A percentile compares a stretch with the other conserved stretches of the same genome.
phyloP scores from a whole-genome alignment of 2,329 filamentous ascomycete genomes.

The Pochonia chlamydosporia region DNA sequence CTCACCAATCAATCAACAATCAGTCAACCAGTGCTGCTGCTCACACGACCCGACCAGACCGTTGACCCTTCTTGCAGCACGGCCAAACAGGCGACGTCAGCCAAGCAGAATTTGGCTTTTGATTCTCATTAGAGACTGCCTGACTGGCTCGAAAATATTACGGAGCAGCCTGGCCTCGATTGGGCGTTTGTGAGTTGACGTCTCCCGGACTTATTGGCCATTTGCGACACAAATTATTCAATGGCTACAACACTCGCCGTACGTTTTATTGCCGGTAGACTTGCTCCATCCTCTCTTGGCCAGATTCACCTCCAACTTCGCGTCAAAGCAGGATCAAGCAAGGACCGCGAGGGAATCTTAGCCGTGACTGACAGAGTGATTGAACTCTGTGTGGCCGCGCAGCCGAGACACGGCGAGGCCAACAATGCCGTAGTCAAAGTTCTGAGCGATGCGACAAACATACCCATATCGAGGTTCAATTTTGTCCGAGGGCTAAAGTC shows the following conservation, averaged over 20 bases:
- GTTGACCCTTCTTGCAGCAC: no score
- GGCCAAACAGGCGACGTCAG: no score
- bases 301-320: slow-evolving; percentile 57
- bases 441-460: slow-evolving; percentile 52
- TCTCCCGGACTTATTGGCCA: no score
- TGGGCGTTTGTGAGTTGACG: no score
- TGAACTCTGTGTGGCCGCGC: slow-evolving; percentile 61
- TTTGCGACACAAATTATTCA: no score
- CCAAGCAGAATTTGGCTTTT: no score
- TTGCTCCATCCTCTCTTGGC: slow-evolving; percentile 34
- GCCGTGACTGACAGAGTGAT: slow-evolving; percentile 51
- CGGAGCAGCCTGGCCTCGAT: no score
- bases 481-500: slow-evolving; percentile 59
- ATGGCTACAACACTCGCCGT: no score
- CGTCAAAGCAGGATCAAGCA: slow-evolving; percentile 61
- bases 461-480: slow-evolving; percentile 58
- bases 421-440: slow-evolving; percentile 61
- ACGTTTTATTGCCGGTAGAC: slow-evolving; percentile 41
- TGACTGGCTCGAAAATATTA: no score
- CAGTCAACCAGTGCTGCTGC: background rate
- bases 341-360: slow-evolving; percentile 54
- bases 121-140: no score
- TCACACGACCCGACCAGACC: no score
- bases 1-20: background rate
- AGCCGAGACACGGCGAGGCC: slow-evolving; percentile 60